These are phyloP conservation scores for Lablab purpureus DNA, from an alignment of 306 rosid species.

Conservation along the genomic window DNA sequence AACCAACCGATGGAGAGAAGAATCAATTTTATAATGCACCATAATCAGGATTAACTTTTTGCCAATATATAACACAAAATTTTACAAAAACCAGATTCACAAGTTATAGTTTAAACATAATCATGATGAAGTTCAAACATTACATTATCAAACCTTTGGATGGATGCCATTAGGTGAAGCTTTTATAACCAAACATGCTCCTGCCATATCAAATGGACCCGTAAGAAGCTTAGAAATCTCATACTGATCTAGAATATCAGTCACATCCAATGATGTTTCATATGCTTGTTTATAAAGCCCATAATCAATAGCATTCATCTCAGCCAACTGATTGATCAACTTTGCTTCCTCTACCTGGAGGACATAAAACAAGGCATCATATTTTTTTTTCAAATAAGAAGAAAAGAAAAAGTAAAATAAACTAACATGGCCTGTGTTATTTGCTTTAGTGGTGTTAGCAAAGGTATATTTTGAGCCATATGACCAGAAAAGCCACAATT, in stretches of 20 bases:
- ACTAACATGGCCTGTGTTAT: background rate
- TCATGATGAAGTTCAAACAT: constrained; percentile 36
- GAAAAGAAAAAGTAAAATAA: constrained; percentile 8
- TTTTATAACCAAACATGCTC: constrained; percentile 75
- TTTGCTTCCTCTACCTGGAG: constrained; percentile 88
- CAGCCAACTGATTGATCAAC: constrained; percentile 76
- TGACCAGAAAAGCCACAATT: background rate
- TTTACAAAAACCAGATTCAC: constrained; percentile 9
- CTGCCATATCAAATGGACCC: constrained; percentile 77
- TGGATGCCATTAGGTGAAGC: constrained; percentile 57
- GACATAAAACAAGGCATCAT: constrained; percentile 2
- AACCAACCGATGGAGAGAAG: constrained; percentile 20
- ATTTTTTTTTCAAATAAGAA: constrained; percentile 15
- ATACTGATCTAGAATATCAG: constrained; percentile 73
- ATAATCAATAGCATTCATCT: constrained; percentile 69
- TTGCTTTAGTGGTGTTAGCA: constrained; percentile 28
- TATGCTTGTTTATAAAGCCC: constrained; percentile 86
- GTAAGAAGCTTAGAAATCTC: constrained; percentile 84
- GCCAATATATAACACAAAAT: constrained; percentile 10
- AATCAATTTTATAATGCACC: constrained; percentile 26
- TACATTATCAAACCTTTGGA: constrained; percentile 65
- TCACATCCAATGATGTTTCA: constrained; percentile 70
- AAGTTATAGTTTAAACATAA: constrained; percentile 32
- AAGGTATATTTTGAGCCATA: background rate
- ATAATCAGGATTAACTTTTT: constrained; percentile 10